These are phyloP conservation scores for Penstemon barbatus DNA, from an alignment of 257 asterid genomes.

Conservation along the genomic window DNA sequence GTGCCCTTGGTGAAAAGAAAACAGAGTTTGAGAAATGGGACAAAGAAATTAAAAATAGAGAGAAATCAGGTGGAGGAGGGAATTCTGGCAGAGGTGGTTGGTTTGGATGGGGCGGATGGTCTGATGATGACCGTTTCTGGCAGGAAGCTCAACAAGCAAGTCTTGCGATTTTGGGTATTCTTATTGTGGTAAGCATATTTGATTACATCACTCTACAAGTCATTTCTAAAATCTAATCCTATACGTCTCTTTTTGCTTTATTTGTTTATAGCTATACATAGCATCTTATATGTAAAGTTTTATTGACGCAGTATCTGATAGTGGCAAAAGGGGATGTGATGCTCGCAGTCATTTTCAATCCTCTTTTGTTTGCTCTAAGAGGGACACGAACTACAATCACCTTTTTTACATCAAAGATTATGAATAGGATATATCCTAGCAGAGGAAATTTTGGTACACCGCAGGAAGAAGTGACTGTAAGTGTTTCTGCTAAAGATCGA, in stretches of 20 bases:
- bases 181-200: conserved; percentile 53
- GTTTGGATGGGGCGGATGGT: conserved; percentile 81
- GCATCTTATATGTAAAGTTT: conserved; percentile 15
- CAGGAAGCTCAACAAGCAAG: conserved; percentile 86
- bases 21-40: conserved; percentile 85
- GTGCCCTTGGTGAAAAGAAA: conserved; percentile 88
- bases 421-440: conserved; percentile 32
- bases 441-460: conserved; percentile 30
- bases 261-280: background rate
- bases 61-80: conserved; percentile 83
- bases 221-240: background rate
- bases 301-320: conserved; percentile 57
- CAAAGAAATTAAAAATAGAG: conserved; percentile 80
- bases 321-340: conserved; percentile 76
- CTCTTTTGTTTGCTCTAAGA: conserved; percentile 68
- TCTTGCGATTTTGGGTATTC: conserved; percentile 70
- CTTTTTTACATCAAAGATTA: conserved; percentile 49
- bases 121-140: conserved; percentile 84
- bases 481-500: conserved; percentile 68
- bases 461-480: conserved; percentile 46
- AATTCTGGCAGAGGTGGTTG: conserved; percentile 84
- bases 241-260: background rate
- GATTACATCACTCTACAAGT: background rate
- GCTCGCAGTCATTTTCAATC: conserved; percentile 78
- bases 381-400: conserved; percentile 65